Evolutionary conservation across 352 stramenopile genomes (phyloP).

Genomic region (Phytophthora pistaciae): DNA sequence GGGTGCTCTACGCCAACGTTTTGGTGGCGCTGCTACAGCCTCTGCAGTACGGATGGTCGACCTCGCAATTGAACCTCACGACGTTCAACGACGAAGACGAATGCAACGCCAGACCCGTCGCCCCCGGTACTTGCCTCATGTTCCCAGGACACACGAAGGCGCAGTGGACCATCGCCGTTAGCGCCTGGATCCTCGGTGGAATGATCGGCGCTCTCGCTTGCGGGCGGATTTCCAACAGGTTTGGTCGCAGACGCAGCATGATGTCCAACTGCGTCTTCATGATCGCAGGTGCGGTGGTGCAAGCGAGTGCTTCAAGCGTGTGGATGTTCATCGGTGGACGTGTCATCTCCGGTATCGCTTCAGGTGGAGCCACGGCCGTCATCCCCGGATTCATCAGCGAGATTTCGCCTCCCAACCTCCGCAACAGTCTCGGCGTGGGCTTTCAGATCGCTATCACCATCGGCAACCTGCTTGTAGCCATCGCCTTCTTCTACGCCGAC

Average conservation of each 20-base stretch:
- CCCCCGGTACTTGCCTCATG: conserved; percentile 51
- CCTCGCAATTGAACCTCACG: conserved; percentile 57
- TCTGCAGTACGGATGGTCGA: conserved; percentile 64
- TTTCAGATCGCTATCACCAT: conserved; percentile 37
- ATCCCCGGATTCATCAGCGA: conserved; percentile 38
- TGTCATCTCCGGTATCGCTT: conserved; percentile 26
- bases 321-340: conserved; percentile 43
- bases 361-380: conserved; percentile 36
- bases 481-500: conserved; percentile 36
- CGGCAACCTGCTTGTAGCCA: conserved; percentile 35
- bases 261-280: conserved; percentile 45
- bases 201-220: conserved; percentile 42
- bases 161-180: conserved; percentile 57
- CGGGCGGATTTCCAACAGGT: conserved; percentile 31
- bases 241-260: conserved; percentile 29
- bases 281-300: conserved; percentile 42
- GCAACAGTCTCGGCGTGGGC: conserved; percentile 29
- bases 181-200: conserved; percentile 47
- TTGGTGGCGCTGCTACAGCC: conserved; percentile 43
- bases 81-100: conserved; percentile 50
- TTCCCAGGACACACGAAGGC: conserved; percentile 57
- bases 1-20: conserved; percentile 48
- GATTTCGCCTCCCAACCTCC: conserved; percentile 37
- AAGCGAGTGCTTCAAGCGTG: conserved; percentile 31
- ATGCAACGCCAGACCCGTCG: conserved; percentile 45